Evolutionary conservation across 2,329 filamentous ascomycete genomes (phyloP).

Genomic region (Penicillium sp.): DNA sequence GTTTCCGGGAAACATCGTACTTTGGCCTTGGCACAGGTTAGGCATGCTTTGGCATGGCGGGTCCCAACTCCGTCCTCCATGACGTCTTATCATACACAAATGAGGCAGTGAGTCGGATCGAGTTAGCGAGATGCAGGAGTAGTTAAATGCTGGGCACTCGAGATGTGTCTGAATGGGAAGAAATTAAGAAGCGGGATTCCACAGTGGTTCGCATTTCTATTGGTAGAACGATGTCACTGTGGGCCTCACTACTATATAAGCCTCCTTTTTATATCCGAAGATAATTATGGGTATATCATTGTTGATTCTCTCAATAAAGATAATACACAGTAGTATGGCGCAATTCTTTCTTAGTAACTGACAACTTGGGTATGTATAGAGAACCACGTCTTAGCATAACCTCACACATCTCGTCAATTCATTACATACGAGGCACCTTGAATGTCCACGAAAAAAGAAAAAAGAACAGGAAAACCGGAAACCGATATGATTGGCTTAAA

Average conservation of each 20-base stretch:
- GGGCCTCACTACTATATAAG: not conserved
- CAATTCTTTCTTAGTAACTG: no score
- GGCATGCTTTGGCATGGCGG: slow-evolving; percentile 22
- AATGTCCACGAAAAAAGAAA: no score
- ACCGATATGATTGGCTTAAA: no score
- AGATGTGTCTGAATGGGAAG: not conserved
- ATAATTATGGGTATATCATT: not conserved
- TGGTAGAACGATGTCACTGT: not conserved
- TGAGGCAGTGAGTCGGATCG: not conserved
- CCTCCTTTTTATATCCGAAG: not conserved
- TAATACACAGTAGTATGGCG: not conserved
- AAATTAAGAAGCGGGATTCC: not conserved
- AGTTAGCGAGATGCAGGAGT: not conserved
- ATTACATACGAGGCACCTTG: no score
- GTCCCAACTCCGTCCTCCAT: slow-evolving; percentile 13
- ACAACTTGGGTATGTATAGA: no score
- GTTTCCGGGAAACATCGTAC: slow-evolving; percentile 21
- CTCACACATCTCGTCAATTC: no score
- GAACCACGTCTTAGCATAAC: no score
- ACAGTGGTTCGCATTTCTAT: not conserved
- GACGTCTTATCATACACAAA: not conserved
- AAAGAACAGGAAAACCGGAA: no score
- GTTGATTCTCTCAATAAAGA: no score
- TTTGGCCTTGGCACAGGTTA: slow-evolving; percentile 25
- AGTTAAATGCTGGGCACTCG: not conserved